These are phyloP conservation scores for Serendipita sp. DNA, from an alignment of 768 basidiomycete species.

Conservation along the genomic window DNA sequence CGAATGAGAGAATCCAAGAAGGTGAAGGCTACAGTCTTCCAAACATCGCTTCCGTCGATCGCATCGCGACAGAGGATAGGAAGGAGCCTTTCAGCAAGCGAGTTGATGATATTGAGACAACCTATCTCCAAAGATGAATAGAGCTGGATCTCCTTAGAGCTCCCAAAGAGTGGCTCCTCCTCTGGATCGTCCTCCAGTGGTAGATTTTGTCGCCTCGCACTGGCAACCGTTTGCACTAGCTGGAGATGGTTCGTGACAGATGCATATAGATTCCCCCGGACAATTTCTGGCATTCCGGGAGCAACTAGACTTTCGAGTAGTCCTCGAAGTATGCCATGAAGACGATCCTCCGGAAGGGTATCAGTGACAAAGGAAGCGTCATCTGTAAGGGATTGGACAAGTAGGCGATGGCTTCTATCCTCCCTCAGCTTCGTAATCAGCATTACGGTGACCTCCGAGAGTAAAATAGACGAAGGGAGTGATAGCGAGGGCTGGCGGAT, in stretches of 20 bases:
- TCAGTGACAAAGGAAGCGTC: conserved; percentile 38
- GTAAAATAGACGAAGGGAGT: conserved; percentile 59
- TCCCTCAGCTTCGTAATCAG: conserved; percentile 80
- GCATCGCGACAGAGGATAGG: conserved; percentile 72
- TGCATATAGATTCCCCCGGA: conserved; percentile 91
- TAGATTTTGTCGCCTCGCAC: conserved; percentile 13
- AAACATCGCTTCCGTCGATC: conserved; percentile 87
- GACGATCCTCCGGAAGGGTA: conserved; percentile 62
- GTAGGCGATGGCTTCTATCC: conserved; percentile 53
- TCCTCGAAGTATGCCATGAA: conserved; percentile 56
- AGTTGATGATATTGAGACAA: conserved; percentile 51
- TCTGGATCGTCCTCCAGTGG: neutral
- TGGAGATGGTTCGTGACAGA: conserved; percentile 80
- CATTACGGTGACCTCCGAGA: conserved; percentile 70
- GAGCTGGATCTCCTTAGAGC: neutral
- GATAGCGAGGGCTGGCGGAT: conserved; percentile 50
- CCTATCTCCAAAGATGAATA: conserved; percentile 38
- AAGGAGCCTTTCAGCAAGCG: conserved; percentile 55
- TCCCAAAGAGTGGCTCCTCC: neutral
- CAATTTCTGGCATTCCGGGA: conserved; percentile 64
- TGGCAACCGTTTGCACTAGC: conserved; percentile 36
- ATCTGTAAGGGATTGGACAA: conserved; percentile 44
- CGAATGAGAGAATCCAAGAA: conserved; percentile 68
- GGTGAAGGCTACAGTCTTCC: conserved; percentile 93
- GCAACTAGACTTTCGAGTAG: conserved; percentile 62